Conservation (phyloP, 1,139 yeast species). For the Chernovozyma aurita region DNA sequence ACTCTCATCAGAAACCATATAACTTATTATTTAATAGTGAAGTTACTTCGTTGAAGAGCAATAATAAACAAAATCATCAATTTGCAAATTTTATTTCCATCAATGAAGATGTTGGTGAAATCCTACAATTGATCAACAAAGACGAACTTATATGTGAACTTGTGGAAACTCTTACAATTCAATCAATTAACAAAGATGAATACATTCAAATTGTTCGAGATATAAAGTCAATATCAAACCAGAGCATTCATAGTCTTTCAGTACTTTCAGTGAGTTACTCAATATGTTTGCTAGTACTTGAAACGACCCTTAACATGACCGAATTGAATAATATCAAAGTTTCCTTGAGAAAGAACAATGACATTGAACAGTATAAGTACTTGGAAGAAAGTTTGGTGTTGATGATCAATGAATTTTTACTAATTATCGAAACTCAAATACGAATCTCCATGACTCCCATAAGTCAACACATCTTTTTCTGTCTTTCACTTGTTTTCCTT, state of each 20-base stretch:
- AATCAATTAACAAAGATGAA: slow-evolving; percentile 21
- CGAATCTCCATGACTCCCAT: slow-evolving; percentile 13
- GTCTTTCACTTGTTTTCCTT: slow-evolving; percentile 27
- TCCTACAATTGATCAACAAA: slow-evolving; percentile 16
- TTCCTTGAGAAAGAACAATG: background rate
- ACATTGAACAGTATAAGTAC: slow-evolving; percentile 9
- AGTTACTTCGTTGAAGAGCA: background rate
- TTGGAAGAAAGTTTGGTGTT: slow-evolving; percentile 25
- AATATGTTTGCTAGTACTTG: slow-evolving; percentile 4
- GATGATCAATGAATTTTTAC: slow-evolving; percentile 26
- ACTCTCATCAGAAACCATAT: too few relatives aligned
- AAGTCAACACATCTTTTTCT: slow-evolving; percentile 30
- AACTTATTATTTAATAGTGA: too few relatives aligned
- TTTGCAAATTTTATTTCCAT: background rate
- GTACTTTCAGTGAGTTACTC: slow-evolving; percentile 5
- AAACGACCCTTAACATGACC: slow-evolving; percentile 4
- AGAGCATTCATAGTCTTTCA: slow-evolving; percentile 1
- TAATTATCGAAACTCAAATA: slow-evolving; percentile 23
- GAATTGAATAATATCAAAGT: slow-evolving; percentile 1
- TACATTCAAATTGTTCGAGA: slow-evolving; percentile 24
- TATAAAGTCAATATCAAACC: background rate
- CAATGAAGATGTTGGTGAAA: slow-evolving; percentile 14
- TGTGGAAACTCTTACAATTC: slow-evolving; percentile 26
- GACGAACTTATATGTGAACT: slow-evolving; percentile 21
- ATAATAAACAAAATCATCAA: background rate